These are phyloP conservation scores for Eucalyptus brandiana DNA, from an alignment of 345 rosid species.

Conservation along the genomic window DNA sequence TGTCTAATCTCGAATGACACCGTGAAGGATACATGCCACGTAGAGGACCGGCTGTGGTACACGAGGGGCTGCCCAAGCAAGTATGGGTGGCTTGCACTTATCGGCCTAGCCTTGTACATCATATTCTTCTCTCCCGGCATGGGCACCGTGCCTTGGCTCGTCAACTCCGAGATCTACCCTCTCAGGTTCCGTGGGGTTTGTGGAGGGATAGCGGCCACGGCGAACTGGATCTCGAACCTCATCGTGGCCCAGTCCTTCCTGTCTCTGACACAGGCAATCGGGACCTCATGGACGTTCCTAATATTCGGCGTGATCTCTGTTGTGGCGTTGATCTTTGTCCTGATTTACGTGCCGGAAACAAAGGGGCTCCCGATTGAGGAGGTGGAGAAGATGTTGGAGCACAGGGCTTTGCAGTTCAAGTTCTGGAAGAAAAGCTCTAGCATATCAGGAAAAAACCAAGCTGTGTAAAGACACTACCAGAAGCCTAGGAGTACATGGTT, in stretches of 20 bases:
- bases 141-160: conserved; percentile 90
- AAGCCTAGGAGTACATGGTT: background rate
- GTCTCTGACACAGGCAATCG: conserved; percentile 55
- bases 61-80: conserved; percentile 86
- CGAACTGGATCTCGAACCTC: conserved; percentile 79
- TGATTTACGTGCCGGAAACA: conserved; percentile 74
- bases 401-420: conserved; percentile 36
- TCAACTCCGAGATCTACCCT: conserved; percentile 87
- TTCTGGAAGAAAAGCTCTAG: conserved; percentile 43
- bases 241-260: conserved; percentile 76
- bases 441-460: conserved; percentile 17
- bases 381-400: conserved; percentile 75
- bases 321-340: conserved; percentile 52
- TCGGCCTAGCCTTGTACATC: conserved; percentile 70
- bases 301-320: conserved; percentile 56
- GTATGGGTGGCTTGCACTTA: conserved; percentile 58
- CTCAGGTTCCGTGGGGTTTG: conserved; percentile 68
- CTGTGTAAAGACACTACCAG: conserved; percentile 1
- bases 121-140: conserved; percentile 84
- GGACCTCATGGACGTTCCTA: conserved; percentile 71
- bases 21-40: conserved; percentile 31
- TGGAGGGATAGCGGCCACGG: conserved; percentile 88
- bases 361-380: conserved; percentile 83
- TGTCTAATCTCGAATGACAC: conserved; percentile 42
- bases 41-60: conserved; percentile 48